Evolutionary conservation across 306 rosid species (phyloP).

Genomic region (Dalbergia oliveri): DNA sequence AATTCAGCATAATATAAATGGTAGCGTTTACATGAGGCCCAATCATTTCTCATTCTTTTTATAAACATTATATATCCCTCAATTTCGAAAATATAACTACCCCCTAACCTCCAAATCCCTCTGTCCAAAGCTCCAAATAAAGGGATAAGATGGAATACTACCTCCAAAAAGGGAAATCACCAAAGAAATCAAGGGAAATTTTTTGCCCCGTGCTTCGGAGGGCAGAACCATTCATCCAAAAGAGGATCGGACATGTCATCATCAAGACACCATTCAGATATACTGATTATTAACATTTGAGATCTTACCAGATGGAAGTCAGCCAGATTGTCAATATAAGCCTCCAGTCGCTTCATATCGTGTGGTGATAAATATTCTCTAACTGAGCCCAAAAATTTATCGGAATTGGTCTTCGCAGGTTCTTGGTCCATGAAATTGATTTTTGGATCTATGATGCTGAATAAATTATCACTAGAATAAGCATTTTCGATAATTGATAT

Average conservation of each 20-base stretch:
- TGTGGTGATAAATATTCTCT: constrained; percentile 70
- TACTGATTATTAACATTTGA: constrained; percentile 1
- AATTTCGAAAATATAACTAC: background rate
- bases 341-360: constrained; percentile 95
- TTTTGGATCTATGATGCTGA: constrained; percentile 92
- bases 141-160: background rate
- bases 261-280: constrained; percentile 19
- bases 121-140: background rate
- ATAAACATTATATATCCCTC: background rate
- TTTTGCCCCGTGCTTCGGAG: background rate
- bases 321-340: constrained; percentile 78
- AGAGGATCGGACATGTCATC: background rate
- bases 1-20: constrained; percentile 8
- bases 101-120: background rate
- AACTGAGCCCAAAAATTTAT: constrained; percentile 62
- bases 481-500: constrained; percentile 41
- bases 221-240: constrained; percentile 15
- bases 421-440: constrained; percentile 72
- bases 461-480: constrained; percentile 43
- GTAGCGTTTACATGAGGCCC: background rate
- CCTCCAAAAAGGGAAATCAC: constrained; percentile 23
- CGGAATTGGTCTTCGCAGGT: constrained; percentile 45
- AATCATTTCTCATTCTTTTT: background rate
- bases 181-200: background rate
- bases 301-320: constrained; percentile 90